A percentile compares a stretch with the other conserved stretches of the same genome.
Conservation (phyloP, 768 basidiomycete genomes). For the Leccinum subgranulosum region DNA sequence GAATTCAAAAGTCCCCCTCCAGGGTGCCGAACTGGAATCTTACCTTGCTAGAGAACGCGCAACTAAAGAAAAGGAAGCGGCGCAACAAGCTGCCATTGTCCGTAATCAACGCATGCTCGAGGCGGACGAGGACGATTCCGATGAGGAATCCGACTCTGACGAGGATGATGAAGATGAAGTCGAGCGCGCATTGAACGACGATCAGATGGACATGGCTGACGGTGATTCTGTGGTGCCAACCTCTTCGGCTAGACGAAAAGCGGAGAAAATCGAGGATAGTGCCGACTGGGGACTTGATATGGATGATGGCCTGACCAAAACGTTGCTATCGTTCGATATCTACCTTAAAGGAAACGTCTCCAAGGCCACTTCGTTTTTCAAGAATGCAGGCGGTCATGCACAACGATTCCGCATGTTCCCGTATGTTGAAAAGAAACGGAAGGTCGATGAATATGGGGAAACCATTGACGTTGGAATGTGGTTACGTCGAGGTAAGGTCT, state of each 20-base stretch:
- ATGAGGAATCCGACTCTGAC: constrained; percentile 62
- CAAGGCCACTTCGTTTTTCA: constrained; percentile 84
- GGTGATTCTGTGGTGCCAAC: constrained; percentile 27
- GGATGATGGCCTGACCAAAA: constrained; percentile 72
- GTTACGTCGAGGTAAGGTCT: constrained; percentile 85
- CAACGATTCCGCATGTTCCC: constrained; percentile 97
- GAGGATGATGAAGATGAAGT: constrained; percentile 59
- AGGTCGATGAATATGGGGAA: constrained; percentile 96
- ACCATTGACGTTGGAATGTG: constrained; percentile 94
- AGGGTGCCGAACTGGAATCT: constrained; percentile 84
- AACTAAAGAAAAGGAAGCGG: constrained; percentile 79
- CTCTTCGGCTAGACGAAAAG: constrained; percentile 37
- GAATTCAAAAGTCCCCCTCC: constrained; percentile 83
- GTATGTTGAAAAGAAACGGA: constrained; percentile 86
- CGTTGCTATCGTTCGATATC: constrained; percentile 88
- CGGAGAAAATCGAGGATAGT: constrained; percentile 48
- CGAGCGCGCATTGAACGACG: constrained; percentile 50
- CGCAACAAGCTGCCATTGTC: constrained; percentile 78
- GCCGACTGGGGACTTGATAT: constrained; percentile 70
- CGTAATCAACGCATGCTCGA: constrained; percentile 88
- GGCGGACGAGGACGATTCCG: constrained; percentile 89
- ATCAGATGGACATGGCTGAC: constrained; percentile 43
- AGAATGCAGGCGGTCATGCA: constrained; percentile 62
- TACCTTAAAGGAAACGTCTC: constrained; percentile 96
- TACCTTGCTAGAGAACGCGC: constrained; percentile 73